Conservation (phyloP, 768 basidiomycete genomes). For the Tulasnella sp. region DNA sequence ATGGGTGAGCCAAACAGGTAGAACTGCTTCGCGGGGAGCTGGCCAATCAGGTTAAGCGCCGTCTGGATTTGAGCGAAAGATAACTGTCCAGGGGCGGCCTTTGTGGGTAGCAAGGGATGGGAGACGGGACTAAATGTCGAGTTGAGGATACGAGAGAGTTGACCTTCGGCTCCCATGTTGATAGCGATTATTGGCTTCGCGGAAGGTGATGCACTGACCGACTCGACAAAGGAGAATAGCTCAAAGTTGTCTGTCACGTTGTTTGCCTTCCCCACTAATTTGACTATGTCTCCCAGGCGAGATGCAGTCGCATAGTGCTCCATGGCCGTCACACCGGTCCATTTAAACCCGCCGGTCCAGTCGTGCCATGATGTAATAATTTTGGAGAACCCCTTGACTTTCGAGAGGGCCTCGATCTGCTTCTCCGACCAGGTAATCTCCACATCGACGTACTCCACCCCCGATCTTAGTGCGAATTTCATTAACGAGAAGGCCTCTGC, state of each 20-base stretch:
- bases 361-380: constrained; percentile 96
- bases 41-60: constrained; percentile 75
- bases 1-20: constrained; percentile 91
- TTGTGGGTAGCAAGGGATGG: constrained; percentile 77
- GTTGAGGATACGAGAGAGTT: constrained; percentile 87
- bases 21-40: constrained; percentile 68
- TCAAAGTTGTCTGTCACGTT: constrained; percentile 72
- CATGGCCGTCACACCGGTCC: constrained; percentile 64
- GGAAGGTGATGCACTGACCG: constrained; percentile 43
- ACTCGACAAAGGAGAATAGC: constrained; percentile 66
- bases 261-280: constrained; percentile 84
- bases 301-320: constrained; percentile 66
- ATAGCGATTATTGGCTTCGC: constrained; percentile 87
- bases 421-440: constrained; percentile 74
- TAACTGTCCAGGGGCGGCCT: constrained; percentile 91
- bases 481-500: constrained; percentile 73
- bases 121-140: constrained; percentile 83
- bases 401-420: constrained; percentile 54
- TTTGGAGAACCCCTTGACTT: constrained; percentile 65
- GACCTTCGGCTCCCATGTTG: constrained; percentile 88
- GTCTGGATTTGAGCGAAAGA: constrained; percentile 81
- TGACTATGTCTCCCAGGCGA: constrained; percentile 79
- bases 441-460: constrained; percentile 89
- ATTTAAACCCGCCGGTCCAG: constrained; percentile 79
- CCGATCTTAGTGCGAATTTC: constrained; percentile 71